These are phyloP conservation scores for Macrophomina phaseolina DNA, from an alignment of 2,329 filamentous ascomycete genomes.

Conservation along the genomic window DNA sequence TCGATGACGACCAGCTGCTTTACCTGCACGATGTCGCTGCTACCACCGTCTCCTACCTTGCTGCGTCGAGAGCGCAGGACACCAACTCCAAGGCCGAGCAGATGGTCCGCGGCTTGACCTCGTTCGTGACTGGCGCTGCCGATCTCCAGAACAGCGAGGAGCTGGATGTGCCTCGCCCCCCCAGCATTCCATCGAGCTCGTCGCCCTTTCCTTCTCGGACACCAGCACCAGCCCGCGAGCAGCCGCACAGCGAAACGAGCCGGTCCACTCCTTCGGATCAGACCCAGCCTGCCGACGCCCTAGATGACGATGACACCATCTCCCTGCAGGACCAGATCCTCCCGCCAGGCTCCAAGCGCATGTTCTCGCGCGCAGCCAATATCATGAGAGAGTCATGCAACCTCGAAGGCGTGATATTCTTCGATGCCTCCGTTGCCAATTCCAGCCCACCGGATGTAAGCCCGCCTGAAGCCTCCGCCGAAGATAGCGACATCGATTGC, in stretches of 20 bases:
- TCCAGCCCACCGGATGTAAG: not conserved
- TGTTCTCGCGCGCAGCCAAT: conserved; percentile 43
- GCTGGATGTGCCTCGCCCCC: not conserved
- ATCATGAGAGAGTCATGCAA: conserved; percentile 40
- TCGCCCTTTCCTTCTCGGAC: not conserved
- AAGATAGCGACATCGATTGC: not conserved
- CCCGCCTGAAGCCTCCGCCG: not conserved
- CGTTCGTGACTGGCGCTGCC: conserved; percentile 31
- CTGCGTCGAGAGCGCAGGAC: conserved; percentile 27
- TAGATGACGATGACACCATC: not conserved
- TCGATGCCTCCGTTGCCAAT: conserved; percentile 40
- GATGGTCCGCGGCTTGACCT: conserved; percentile 40
- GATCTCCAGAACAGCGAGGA: conserved; percentile 12
- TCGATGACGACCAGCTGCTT: conserved; percentile 31
- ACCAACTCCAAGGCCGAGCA: conserved; percentile 37
- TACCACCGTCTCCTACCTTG: conserved; percentile 35
- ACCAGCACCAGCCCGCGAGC: no score
- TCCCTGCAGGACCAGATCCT: conserved; percentile 39
- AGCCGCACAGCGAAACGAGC: no score
- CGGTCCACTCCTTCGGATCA: no score
- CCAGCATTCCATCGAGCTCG: not conserved
- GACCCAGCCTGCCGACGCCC: not conserved
- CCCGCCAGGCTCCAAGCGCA: conserved; percentile 35
- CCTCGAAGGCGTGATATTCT: conserved; percentile 41
- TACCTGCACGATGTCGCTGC: conserved; percentile 40